Conservation (phyloP, 1,139 yeast species). For the Blastobotrys capitulatus region DNA sequence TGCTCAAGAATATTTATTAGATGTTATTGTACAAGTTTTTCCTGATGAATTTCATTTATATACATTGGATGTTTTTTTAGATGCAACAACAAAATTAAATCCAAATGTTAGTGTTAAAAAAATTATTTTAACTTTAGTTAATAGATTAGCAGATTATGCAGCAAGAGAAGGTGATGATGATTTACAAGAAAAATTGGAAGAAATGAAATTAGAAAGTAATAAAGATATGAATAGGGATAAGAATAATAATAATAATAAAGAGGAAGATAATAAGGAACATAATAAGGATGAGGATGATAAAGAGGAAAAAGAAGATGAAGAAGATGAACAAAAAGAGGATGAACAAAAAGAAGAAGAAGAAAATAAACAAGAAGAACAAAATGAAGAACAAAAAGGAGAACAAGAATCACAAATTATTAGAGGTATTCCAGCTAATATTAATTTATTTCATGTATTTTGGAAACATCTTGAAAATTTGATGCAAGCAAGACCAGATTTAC, state of each 20-base stretch:
- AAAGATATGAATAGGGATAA: conserved; percentile 1
- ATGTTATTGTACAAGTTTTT: conserved; percentile 87
- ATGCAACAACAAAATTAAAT: conserved; percentile 60
- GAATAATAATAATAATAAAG: neutral
- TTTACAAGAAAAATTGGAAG: conserved; percentile 4
- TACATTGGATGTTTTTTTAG: conserved; percentile 63
- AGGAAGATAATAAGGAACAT: neutral
- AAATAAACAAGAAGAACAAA: conserved; percentile 14
- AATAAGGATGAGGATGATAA: neutral
- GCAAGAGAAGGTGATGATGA: conserved; percentile 25
- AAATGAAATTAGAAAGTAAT: neutral
- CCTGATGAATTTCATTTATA: conserved; percentile 87
- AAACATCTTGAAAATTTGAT: conserved; percentile 51
- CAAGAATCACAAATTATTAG: conserved; percentile 9
- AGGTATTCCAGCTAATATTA: conserved; percentile 18
- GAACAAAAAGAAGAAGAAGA: conserved; percentile 9
- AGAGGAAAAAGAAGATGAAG: conserved; percentile 10
- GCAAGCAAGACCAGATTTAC: conserved; percentile 55
- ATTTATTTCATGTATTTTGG: conserved; percentile 61
- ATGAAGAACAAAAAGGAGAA: conserved; percentile 10
- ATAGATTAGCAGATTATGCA: conserved; percentile 61
- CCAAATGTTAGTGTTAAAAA: conserved; percentile 65
- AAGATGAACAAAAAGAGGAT: conserved; percentile 6
- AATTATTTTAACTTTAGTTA: conserved; percentile 63
- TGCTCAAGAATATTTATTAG: conserved; percentile 87